Percentiles rank a stretch among this genome's conserved stretches.
phyloP scores from a whole-genome alignment of 1,284 basidiomycete species.

The Neonothopanus nambi region DNA sequence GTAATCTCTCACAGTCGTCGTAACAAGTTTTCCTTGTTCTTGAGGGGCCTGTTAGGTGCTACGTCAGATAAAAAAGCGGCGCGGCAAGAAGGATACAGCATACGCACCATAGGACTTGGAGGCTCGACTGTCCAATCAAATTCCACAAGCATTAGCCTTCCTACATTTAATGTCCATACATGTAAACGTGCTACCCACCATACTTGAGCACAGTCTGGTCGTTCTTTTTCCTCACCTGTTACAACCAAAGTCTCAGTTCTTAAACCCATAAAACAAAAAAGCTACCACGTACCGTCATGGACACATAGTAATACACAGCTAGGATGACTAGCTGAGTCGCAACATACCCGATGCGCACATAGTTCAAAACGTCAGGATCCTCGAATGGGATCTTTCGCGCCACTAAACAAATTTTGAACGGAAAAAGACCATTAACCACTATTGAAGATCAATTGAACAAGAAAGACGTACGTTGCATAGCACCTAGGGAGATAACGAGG shows the following conservation, averaged over 20 bases:
- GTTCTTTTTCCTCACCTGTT: constrained; percentile 91
- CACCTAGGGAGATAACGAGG: constrained; percentile 84
- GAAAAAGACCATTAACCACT: neutral
- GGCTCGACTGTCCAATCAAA: constrained; percentile 51
- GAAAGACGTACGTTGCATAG: constrained; percentile 83
- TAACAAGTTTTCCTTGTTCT: constrained; percentile 72
- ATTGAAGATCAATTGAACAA: neutral
- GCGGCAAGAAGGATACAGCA: constrained; percentile 6
- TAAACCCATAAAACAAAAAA: neutral
- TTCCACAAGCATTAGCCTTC: neutral
- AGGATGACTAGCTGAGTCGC: constrained; percentile 72
- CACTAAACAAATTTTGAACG: constrained; percentile 45
- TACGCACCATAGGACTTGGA: constrained; percentile 59
- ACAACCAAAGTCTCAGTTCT: neutral
- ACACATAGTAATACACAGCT: constrained; percentile 75
- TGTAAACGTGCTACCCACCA: constrained; percentile 44
- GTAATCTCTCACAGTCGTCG: constrained; percentile 94
- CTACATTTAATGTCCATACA: too few species aligned
- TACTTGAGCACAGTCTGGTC: constrained; percentile 96
- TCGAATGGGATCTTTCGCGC: constrained; percentile 92
- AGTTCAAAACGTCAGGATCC: constrained; percentile 80
- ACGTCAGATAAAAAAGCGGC: constrained; percentile 4
- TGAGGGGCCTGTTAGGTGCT: constrained; percentile 55
- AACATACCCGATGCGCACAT: constrained; percentile 86
- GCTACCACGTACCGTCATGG: constrained; percentile 53